Percentiles rank a stretch among this genome's conserved stretches.
These are phyloP conservation scores for Choiromyces venosus DNA, from an alignment of 495 filamentous ascomycete genomes.

Conservation along the genomic window DNA sequence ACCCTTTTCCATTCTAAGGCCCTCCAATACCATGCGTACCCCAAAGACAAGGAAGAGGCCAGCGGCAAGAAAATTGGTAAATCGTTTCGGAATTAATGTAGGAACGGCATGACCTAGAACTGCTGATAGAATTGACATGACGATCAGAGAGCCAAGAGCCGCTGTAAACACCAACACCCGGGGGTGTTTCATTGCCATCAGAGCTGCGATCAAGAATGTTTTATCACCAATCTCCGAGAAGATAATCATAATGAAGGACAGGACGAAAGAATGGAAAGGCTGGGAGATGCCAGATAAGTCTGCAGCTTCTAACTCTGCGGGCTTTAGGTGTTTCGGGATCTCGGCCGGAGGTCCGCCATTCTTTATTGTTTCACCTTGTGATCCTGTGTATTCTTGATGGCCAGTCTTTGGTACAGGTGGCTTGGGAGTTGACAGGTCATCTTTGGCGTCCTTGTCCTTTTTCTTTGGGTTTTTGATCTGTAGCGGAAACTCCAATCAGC, in stretches of 20 bases:
- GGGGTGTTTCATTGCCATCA: constrained; percentile 99
- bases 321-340: constrained; percentile 41
- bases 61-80: constrained; percentile 81
- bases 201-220: constrained; percentile 90
- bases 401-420: constrained; percentile 32
- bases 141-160: constrained; percentile 80
- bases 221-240: constrained; percentile 98
- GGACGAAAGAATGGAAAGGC: constrained; percentile 83
- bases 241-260: constrained; percentile 94
- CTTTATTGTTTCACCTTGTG: constrained; percentile 44
- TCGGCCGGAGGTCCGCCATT: constrained; percentile 46
- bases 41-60: constrained; percentile 85
- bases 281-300: constrained; percentile 59
- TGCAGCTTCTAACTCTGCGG: constrained; percentile 44
- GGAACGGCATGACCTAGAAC: constrained; percentile 92
- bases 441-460: constrained; percentile 38
- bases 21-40: constrained; percentile 76
- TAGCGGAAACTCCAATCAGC: constrained; percentile 3
- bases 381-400: constrained; percentile 38
- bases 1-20: constrained; percentile 84
- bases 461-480: constrained; percentile 22
- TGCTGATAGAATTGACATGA: constrained; percentile 95
- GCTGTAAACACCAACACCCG: constrained; percentile 88
- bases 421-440: constrained; percentile 24
- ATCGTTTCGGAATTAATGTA: constrained; percentile 76